Base-by-base conservation (phyloP, 2,329 filamentous ascomycete species). In the Penicillium occitanis region DNA sequence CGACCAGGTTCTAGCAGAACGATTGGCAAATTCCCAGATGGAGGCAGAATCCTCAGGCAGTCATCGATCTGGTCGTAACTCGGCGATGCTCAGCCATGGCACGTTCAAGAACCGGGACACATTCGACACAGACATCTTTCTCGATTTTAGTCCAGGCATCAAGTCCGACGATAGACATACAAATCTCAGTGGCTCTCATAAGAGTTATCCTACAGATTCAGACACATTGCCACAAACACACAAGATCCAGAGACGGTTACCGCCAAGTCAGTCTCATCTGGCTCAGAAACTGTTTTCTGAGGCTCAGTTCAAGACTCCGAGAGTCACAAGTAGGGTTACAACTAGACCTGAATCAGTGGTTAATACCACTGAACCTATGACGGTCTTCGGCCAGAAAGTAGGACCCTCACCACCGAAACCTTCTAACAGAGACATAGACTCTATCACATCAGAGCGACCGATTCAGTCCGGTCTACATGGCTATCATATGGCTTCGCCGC, bases 1-100 rank as follows among this genome's bases (percentile, higher is more conserved):
- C 37, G 71, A 75, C 14, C 72, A 75, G 63, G 55, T 69, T 11
- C 66, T 72, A 63, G 71, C 69, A 40, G 72, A 75, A 48, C 57
- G 66, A 35, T 63, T 70, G 22, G 55, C 50, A 14, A 64, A 64
- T 10, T 64, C 62, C 2, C 25, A 44, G 40, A 57, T 25, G 30
- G 33, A 33, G 44, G 22, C 5, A 4, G 6, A 28, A 33, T 55
- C 37, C 19, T 22, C 48, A n/a, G 8, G 33, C 3, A 40, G 22
- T 44, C 35, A 19, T 53, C 42, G 3, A 48, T 48, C 40, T 25
- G 25, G 35, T n/a, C n/a, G 7, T 58, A 6, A 10, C 8, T 8
- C 37, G 28, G 22, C 33, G 28, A 44, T 6, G 7, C 25, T 28
- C 40, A 48, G 22, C 14, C n/a, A 44, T 11, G 37, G 8, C 2